Percentiles rank a stretch among this genome's conserved stretches.
phyloP scores from a whole-genome alignment of 495 filamentous ascomycete species.

The Xylaria acuta region DNA sequence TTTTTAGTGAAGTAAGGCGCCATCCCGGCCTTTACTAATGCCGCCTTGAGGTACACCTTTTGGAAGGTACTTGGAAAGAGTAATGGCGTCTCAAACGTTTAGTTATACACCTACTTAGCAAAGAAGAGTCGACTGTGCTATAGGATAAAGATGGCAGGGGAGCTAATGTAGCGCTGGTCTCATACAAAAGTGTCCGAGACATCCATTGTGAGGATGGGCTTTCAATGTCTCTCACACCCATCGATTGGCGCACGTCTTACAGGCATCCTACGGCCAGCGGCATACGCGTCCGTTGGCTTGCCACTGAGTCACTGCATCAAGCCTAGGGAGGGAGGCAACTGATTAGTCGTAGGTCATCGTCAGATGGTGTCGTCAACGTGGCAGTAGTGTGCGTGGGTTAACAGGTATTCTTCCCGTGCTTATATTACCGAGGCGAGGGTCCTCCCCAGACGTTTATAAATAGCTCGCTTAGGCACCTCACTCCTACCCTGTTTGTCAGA shows the following conservation, averaged over 20 bases:
- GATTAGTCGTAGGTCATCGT: not conserved
- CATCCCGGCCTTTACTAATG: not conserved
- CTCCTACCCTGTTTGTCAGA: constrained; percentile 17
- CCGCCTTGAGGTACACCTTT: not conserved
- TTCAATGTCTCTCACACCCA: not conserved
- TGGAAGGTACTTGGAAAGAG: not conserved
- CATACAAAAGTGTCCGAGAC: not conserved
- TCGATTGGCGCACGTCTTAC: constrained; percentile 11
- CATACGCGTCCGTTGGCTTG: constrained; percentile 21
- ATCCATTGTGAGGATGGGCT: not conserved
- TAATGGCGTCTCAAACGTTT: not conserved
- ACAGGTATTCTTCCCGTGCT: constrained; percentile 12
- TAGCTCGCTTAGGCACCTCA: constrained; percentile 24
- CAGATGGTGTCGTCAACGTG: constrained; percentile 11
- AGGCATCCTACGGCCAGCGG: constrained; percentile 19
- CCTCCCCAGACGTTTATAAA: constrained; percentile 20
- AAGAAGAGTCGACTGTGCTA: not conserved
- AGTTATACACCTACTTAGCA: not conserved
- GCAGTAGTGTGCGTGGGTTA: constrained; percentile 7
- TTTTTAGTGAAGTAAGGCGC: not conserved
- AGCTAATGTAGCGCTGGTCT: not conserved
- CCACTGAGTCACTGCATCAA: constrained; percentile 17
- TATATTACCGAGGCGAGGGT: not conserved
- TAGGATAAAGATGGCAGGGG: not conserved
- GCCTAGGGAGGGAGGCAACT: not conserved